phyloP scores from a whole-genome alignment of 1,284 basidiomycete species.

The Pyrrhoderma lamaoense region DNA sequence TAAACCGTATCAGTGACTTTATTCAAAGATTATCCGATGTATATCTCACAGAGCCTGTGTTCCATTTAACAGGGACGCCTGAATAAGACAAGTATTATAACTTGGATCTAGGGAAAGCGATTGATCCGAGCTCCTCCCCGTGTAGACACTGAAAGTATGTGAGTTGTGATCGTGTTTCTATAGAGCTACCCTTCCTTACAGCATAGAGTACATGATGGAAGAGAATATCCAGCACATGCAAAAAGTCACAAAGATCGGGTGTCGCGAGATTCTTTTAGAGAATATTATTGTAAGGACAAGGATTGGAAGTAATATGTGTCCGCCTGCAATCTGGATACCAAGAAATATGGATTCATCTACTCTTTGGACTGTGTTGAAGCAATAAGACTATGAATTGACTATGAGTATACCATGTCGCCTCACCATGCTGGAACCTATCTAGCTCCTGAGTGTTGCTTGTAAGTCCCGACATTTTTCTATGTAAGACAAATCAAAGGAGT shows the following conservation, averaged over 20 bases:
- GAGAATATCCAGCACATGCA: slow-evolving; percentile 18
- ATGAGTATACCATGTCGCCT: not conserved
- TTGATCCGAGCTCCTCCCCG: slow-evolving; percentile 11
- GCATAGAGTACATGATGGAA: slow-evolving; percentile 16
- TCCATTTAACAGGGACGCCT: slow-evolving; percentile 16
- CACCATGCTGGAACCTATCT: slow-evolving; percentile 12
- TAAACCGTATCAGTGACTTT: not conserved
- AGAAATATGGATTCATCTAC: slow-evolving; percentile 15
- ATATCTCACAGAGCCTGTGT: slow-evolving; percentile 13
- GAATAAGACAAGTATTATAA: slow-evolving; percentile 13
- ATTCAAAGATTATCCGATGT: not conserved
- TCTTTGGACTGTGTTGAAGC: slow-evolving; percentile 11
- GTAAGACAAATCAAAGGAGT: not conserved
- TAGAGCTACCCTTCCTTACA: slow-evolving; percentile 7
- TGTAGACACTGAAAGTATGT: slow-evolving; percentile 13
- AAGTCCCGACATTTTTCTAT: not conserved
- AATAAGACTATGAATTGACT: not conserved
- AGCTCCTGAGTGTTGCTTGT: too few relatives aligned
- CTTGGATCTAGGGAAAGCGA: slow-evolving; percentile 14
- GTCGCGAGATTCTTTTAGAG: slow-evolving; percentile 12
- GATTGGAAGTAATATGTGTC: slow-evolving; percentile 17
- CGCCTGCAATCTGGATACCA: slow-evolving; percentile 18
- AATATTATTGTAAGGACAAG: slow-evolving; percentile 18
- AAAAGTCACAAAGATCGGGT: slow-evolving; percentile 19
- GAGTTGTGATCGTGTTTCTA: not conserved